Evolutionary conservation across 768 basidiomycete genomes (phyloP).

Genomic region (Tylopilus plumbeoviolaceoides): DNA sequence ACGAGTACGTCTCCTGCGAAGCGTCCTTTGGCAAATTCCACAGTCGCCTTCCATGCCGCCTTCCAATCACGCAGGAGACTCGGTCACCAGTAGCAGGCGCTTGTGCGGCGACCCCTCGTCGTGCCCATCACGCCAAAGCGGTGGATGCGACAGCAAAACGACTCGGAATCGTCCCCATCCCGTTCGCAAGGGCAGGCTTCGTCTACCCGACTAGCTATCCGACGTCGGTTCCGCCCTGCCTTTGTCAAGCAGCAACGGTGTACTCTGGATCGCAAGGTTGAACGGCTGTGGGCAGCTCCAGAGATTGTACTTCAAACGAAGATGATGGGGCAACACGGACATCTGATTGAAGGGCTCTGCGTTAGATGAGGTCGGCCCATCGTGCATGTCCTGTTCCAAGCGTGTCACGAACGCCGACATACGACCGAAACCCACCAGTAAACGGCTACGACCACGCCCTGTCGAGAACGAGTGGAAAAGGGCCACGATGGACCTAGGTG

Average conservation of each 20-base stretch:
- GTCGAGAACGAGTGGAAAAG: too few species aligned
- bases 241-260: slow-evolving; percentile 49
- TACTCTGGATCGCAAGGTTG: slow-evolving; percentile 36
- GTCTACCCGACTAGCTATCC: slow-evolving; percentile 12
- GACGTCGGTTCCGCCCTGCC: slow-evolving; percentile 44
- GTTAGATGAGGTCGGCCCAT: too few species aligned
- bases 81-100: slow-evolving; percentile 2
- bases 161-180: slow-evolving; percentile 24
- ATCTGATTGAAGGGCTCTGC: too few species aligned
- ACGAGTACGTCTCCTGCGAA: slow-evolving; percentile 12
- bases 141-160: slow-evolving; percentile 6
- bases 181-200: slow-evolving; percentile 13
- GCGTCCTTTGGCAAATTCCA: not conserved
- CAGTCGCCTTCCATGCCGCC: slow-evolving; percentile 19
- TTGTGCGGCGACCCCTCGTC: slow-evolving; percentile 24
- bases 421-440: too few species aligned
- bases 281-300: slow-evolving; percentile 23
- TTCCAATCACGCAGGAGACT: not conserved
- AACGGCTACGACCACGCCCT: too few species aligned
- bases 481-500: too few species aligned
- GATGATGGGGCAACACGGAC: slow-evolving; percentile 13
- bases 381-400: too few species aligned
- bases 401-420: too few species aligned
- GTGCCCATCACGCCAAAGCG: slow-evolving; percentile 10
- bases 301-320: slow-evolving; percentile 4